Evolutionary conservation across 2,329 filamentous ascomycete genomes (phyloP), one percentile per base, ranked within the genome.

Genomic region (Calycina marina): DNA sequence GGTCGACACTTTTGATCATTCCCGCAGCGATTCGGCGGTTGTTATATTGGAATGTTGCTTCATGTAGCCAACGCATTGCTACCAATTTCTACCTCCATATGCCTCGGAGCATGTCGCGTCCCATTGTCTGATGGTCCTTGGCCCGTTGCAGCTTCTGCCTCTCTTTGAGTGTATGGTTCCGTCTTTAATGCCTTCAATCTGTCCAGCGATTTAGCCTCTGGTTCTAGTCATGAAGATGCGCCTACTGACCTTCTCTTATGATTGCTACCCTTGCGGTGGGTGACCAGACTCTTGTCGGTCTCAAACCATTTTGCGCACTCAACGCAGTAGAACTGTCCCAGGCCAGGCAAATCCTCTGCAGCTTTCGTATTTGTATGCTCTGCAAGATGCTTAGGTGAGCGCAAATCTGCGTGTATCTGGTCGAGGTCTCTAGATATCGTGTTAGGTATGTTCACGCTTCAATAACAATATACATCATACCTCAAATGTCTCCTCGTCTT

Each of bases 251-350:
- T 79, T 63, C 85, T 73, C 69, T 86, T 94, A 60, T 98, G 90
- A 42, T 82, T 83, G 61, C 94, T 98, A 47, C 83, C 84, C 56
- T 79, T 83, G 36, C 66, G 65, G 58, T 98, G 90, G 16, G 71
- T 65, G 20, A 67, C 63, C 36, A 93, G 62, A 46, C 82, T 92
- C 47, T 69, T 57, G 44, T 90, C 80, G 30, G 75, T 79, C 56
- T 96, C 88, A 55, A 92, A 96, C 78, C 83, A 96, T 61, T 93
- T 96, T 41, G 90, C 79, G 56, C 90, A 98, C 57, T 93, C 81
- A 11, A 79, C 65, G 56, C 90, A 98, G 58, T 94, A 96, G 54
- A 77, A 77, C 46, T 73, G 67, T 15, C 90, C 90, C 30, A 94
- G 65, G 0, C 76, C 88, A 3, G 90, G 90, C 20, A 94, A 67